Evolutionary conservation across 2,329 filamentous ascomycete genomes (phyloP).

Genomic region (Fusarium beomiforme): DNA sequence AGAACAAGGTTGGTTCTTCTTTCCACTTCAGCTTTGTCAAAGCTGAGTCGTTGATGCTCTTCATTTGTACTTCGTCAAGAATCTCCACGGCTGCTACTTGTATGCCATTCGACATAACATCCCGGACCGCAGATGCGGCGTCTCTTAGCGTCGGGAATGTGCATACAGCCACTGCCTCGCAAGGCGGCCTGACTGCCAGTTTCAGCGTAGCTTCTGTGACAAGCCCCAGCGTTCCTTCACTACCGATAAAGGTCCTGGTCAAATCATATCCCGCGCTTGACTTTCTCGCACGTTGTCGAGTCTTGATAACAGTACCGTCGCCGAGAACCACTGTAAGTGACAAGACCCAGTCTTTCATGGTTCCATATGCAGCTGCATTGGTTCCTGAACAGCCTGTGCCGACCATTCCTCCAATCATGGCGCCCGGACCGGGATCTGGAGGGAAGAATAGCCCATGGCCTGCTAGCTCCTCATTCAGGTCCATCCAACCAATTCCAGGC

Average conservation of each 20-base stretch:
- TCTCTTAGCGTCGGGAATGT: constrained; percentile 80
- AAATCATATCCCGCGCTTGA: constrained; percentile 86
- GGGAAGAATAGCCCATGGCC: constrained; percentile 88
- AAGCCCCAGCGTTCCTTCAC: constrained; percentile 81
- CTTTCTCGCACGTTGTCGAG: constrained; percentile 77
- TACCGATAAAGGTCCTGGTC: constrained; percentile 82
- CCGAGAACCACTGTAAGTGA: constrained; percentile 83
- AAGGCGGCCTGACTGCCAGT: constrained; percentile 77
- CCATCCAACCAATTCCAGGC: constrained; percentile 89
- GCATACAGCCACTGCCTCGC: constrained; percentile 81
- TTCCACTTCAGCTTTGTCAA: constrained; percentile 76
- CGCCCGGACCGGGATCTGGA: constrained; percentile 79
- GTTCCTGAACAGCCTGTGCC: constrained; percentile 82
- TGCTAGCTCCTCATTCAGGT: constrained; percentile 76
- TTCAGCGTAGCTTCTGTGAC: constrained; percentile 77
- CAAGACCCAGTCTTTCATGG: constrained; percentile 89
- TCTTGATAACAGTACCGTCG: constrained; percentile 82
- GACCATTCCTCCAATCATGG: constrained; percentile 85
- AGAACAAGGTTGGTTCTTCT: constrained; percentile 81
- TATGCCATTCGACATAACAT: constrained; percentile 76
- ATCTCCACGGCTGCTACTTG: constrained; percentile 83
- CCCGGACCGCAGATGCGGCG: constrained; percentile 77
- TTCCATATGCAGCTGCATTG: constrained; percentile 82
- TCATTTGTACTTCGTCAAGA: constrained; percentile 90
- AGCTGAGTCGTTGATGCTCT: constrained; percentile 78